Percentiles rank a stretch among this genome's conserved stretches.
phyloP scores from a whole-genome alignment of 371 early-diverging fungal species.

The Nematocida homosporus region DNA sequence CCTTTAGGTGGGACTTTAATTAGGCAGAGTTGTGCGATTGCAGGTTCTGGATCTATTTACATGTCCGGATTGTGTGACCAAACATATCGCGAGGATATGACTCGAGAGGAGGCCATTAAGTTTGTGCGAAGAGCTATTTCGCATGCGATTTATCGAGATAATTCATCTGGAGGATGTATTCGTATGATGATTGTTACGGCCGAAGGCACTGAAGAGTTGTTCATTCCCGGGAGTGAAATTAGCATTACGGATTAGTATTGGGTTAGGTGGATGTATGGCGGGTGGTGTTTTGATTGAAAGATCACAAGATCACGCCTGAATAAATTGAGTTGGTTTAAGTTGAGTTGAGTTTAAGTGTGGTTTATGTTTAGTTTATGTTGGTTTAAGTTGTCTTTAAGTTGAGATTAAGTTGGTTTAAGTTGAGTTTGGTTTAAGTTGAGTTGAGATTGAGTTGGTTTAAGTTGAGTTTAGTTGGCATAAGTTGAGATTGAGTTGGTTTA shows the following conservation, averaged over 20 bases:
- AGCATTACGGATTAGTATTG: background rate
- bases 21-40: constrained; percentile 84
- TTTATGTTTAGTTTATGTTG: background rate
- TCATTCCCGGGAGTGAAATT: constrained; percentile 74
- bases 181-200: constrained; percentile 87
- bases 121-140: constrained; percentile 86
- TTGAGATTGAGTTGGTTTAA: too few species aligned
- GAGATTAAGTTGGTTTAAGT: too few species aligned
- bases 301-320: too few species aligned
- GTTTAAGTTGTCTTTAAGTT: too few species aligned
- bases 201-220: constrained; percentile 79
- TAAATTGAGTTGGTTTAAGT: too few species aligned
- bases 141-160: constrained; percentile 91
- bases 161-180: constrained; percentile 93
- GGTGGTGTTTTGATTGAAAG: too few species aligned
- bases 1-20: constrained; percentile 89
- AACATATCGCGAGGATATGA: constrained; percentile 77
- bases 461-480: too few species aligned
- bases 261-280: background rate
- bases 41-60: constrained; percentile 90
- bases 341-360: too few species aligned
- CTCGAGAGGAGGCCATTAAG: constrained; percentile 77
- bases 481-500: too few species aligned
- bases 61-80: constrained; percentile 96
- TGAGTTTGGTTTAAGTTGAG: too few species aligned